phyloP scores from a whole-genome alignment of 305 asterid species.

The Fraxinus sp. region DNA sequence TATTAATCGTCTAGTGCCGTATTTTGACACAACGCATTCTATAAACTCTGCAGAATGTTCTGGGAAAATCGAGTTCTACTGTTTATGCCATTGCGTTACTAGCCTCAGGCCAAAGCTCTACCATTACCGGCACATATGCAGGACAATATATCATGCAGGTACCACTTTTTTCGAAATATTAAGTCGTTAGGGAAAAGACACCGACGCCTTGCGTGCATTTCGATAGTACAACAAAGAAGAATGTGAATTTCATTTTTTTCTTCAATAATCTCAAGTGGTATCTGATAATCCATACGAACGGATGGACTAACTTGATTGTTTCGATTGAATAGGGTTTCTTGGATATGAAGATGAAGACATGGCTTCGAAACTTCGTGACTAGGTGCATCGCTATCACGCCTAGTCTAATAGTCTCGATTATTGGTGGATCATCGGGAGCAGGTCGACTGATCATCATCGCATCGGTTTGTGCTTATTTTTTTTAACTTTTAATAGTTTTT shows the following conservation, averaged over 20 bases:
- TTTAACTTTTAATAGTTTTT: neutral
- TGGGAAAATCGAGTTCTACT: conserved; percentile 77
- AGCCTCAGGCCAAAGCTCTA: conserved; percentile 93
- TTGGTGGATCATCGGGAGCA: conserved; percentile 87
- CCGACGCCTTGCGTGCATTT: neutral
- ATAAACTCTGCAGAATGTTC: conserved; percentile 52
- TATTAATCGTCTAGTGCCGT: neutral
- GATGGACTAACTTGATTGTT: neutral
- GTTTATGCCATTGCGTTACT: conserved; percentile 79
- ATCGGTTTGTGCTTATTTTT: conserved; percentile 50
- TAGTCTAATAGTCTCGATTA: conserved; percentile 72
- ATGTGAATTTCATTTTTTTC: neutral
- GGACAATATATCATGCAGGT: conserved; percentile 97
- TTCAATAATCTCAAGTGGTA: neutral
- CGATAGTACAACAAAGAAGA: neutral
- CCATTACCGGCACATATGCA: conserved; percentile 93
- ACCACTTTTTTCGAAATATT: neutral
- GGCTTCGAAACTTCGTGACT: conserved; percentile 76
- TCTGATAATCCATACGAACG: neutral
- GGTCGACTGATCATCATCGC: conserved; percentile 87
- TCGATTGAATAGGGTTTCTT: conserved; percentile 60
- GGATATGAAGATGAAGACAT: conserved; percentile 72
- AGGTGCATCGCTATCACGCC: conserved; percentile 88
- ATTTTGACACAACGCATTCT: neutral
- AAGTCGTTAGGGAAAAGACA: neutral